These are phyloP conservation scores for Trichocladium uniseriatum DNA, from an alignment of 495 filamentous ascomycete genomes.

Conservation along the genomic window DNA sequence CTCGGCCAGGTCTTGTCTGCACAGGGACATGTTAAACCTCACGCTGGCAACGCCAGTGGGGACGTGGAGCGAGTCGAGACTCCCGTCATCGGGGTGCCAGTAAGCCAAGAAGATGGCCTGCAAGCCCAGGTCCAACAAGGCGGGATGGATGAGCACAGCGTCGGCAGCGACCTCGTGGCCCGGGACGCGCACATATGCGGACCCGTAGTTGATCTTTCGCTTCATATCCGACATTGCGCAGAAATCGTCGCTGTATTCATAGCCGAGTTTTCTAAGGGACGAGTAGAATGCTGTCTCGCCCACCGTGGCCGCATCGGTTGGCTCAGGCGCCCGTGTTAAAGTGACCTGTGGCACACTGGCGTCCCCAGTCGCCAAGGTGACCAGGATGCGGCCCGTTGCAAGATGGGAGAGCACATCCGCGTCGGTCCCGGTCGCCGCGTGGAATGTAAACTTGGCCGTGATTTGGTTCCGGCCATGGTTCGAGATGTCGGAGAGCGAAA, in stretches of 20 bases:
- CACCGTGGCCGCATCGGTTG: no score
- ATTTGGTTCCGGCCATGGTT: neutral
- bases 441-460: neutral
- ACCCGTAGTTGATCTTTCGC: no score
- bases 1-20: neutral
- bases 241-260: no score
- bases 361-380: no score
- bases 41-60: conserved; percentile 13
- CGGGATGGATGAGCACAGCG: conserved; percentile 21
- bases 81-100: conserved; percentile 16
- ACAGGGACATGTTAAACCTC: neutral
- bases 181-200: no score
- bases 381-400: no score
- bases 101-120: conserved; percentile 21
- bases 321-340: no score
- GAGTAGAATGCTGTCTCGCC: no score
- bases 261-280: no score
- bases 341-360: no score
- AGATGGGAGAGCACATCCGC: no score
- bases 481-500: conserved; percentile 8
- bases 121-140: conserved; percentile 21
- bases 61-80: conserved; percentile 16
- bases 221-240: neutral
- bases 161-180: neutral
- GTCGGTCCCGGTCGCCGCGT: no score